phyloP scores from a whole-genome alignment of 495 filamentous ascomycete species.

The Xylaria flabelliformis region DNA sequence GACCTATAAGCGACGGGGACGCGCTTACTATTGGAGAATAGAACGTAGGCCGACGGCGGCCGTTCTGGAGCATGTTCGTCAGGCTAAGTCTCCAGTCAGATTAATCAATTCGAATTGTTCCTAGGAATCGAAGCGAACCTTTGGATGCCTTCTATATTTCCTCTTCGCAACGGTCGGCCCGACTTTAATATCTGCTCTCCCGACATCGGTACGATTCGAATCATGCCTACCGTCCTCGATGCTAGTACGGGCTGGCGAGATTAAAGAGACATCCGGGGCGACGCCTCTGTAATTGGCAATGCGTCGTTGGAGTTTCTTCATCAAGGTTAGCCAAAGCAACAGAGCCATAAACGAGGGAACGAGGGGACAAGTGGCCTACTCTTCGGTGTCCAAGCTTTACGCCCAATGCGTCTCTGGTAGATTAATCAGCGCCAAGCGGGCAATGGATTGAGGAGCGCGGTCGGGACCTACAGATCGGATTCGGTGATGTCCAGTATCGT shows the following conservation, averaged over 20 bases:
- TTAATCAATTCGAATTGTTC: not conserved
- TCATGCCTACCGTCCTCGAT: conserved; percentile 48
- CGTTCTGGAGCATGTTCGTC: conserved; percentile 80
- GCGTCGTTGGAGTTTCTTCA: conserved; percentile 58
- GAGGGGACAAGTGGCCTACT: conserved; percentile 51
- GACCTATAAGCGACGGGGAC: not conserved
- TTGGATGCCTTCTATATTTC: conserved; percentile 81
- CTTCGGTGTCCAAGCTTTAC: conserved; percentile 82
- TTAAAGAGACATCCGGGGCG: conserved; percentile 54
- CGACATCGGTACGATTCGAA: conserved; percentile 37
- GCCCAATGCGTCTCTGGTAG: conserved; percentile 64
- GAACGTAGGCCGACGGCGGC: conserved; percentile 80
- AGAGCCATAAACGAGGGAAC: conserved; percentile 7
- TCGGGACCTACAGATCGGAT: conserved; percentile 69
- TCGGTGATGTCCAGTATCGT: conserved; percentile 81
- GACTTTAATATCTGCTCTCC: conserved; percentile 46
- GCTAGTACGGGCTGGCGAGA: conserved; percentile 45
- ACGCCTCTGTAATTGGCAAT: conserved; percentile 64
- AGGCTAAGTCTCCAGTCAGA: conserved; percentile 50
- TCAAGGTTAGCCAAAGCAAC: conserved; percentile 25
- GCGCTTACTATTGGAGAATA: conserved; percentile 79
- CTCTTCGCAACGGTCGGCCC: conserved; percentile 57
- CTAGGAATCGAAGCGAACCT: conserved; percentile 56
- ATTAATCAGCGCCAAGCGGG: conserved; percentile 13
- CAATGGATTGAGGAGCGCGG: not conserved